Evolutionary conservation across 2,329 filamentous ascomycete genomes (phyloP), one percentile per base, ranked within the genome.

Genomic region (Aspergillus felis): DNA sequence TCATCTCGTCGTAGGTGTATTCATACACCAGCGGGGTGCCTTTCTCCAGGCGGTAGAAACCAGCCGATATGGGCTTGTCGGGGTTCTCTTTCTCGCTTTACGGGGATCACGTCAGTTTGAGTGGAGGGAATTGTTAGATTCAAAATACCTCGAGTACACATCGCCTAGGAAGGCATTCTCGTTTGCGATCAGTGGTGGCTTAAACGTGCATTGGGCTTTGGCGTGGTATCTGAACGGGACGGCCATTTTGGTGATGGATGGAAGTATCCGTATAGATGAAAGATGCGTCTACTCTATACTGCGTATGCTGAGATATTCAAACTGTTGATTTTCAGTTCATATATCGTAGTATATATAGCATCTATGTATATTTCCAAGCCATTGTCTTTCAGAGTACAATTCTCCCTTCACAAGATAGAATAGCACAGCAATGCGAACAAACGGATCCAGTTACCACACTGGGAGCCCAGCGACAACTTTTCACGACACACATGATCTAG

Each of bases 1-100:
- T 89, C 83, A 88, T 87, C 77, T 89, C 87, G 67, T 89, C 82
- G 73, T 89, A 89, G 44, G 79, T 84, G 74, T 89, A 89, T 32
- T 81, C 84, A 76, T 89, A 89, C 8, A 85, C 84, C 20, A 90
- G 79, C 1, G 85, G 84, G 3, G 84, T 84, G 64, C 87, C 86
- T 63, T 87, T 86, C 66, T 88, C 85, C 10, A 89, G 78, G 12
- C 86, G 81, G 77, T 88, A 89, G 68, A 90, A 82, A 24, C 87
- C 87, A 7, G 78, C 78, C 0, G 82, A 83, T 58, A 89, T 82
- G 57, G 87, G 86, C 65, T 82, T 83, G 10, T 82, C 80, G 14
- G 82, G 71, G 69, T 84, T 80, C 56, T 78, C 76, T 50, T 82
- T 78, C 55, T 84, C 80, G 56, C 81, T 85, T 38, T 14, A 28